Evolutionary conservation across 1,284 basidiomycete genomes (phyloP).

Genomic region (Schizophyllum commune): DNA sequence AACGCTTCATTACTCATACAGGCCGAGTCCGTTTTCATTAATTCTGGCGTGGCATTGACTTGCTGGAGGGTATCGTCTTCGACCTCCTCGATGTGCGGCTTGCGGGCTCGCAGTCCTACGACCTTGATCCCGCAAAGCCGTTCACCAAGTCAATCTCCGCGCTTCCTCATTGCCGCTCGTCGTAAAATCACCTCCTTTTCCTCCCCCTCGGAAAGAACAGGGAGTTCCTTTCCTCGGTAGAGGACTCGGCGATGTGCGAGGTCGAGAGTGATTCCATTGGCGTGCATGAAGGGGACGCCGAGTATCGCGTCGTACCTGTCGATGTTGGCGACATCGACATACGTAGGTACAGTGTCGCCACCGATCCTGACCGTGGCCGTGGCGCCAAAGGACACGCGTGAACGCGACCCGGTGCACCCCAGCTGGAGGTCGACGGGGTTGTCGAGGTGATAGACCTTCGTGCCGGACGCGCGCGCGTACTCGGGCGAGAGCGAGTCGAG

Average conservation of each 20-base stretch:
- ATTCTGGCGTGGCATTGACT: too few relatives aligned
- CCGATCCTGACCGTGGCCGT: conserved; percentile 14
- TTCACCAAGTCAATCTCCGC: too few relatives aligned
- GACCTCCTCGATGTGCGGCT: too few relatives aligned
- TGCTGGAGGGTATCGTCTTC: too few relatives aligned
- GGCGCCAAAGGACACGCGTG: conserved; percentile 17
- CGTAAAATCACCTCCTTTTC: not conserved
- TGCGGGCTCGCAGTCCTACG: too few relatives aligned
- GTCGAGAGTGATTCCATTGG: conserved; percentile 17
- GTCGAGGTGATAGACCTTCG: not conserved
- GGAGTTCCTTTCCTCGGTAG: conserved; percentile 2
- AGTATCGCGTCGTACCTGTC: conserved; percentile 24
- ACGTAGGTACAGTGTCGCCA: conserved; percentile 11
- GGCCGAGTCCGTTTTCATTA: too few relatives aligned
- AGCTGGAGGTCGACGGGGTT: conserved; percentile 5
- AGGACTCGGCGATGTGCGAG: conserved; percentile 15
- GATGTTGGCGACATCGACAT: conserved; percentile 24
- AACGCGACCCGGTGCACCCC: conserved; percentile 3
- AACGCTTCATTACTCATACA: too few relatives aligned
- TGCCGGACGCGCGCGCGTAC: conserved; percentile 8
- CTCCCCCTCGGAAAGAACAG: conserved; percentile 10
- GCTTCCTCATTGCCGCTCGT: too few relatives aligned
- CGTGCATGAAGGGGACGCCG: conserved; percentile 21
- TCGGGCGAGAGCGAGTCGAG: conserved; percentile 12
- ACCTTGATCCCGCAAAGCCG: too few relatives aligned